These are phyloP conservation scores for Kingdonia uniflora DNA, from an alignment of 164 flowering plant species.

Conservation along the genomic window DNA sequence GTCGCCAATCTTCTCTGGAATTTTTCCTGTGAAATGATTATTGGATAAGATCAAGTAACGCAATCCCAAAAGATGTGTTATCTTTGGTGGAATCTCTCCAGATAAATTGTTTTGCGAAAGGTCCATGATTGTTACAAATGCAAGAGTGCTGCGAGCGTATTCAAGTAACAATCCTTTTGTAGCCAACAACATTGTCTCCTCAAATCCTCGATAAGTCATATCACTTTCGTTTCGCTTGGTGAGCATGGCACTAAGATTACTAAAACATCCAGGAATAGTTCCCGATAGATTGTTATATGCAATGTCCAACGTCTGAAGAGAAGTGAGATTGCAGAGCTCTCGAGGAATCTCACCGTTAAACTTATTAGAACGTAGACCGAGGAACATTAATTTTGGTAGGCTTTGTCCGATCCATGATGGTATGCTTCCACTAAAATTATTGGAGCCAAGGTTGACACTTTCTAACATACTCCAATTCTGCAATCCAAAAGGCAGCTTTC, in stretches of 20 bases:
- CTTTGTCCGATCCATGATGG: slow-evolving; percentile 18
- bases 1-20: slow-evolving; percentile 1
- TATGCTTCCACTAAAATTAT: slow-evolving; percentile 23
- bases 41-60: background rate
- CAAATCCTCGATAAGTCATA: background rate
- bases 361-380: slow-evolving; percentile 19
- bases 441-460: slow-evolving; percentile 21
- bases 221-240: background rate
- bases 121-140: background rate
- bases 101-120: background rate
- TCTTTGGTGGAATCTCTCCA: background rate
- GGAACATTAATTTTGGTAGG: background rate
- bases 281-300: slow-evolving; percentile 24
- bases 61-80: background rate
- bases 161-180: slow-evolving; percentile 10
- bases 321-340: slow-evolving; percentile 11
- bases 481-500: background rate
- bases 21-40: background rate
- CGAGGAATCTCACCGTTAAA: slow-evolving; percentile 19
- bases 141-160: background rate
- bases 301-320: slow-evolving; percentile 26
- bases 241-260: slow-evolving; percentile 7
- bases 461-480: background rate
- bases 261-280: slow-evolving; percentile 22
- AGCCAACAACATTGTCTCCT: slow-evolving; percentile 2